Evolutionary conservation across 75 land plant genomes (phyloP).

Genomic region (Selaginella tamariscina): DNA sequence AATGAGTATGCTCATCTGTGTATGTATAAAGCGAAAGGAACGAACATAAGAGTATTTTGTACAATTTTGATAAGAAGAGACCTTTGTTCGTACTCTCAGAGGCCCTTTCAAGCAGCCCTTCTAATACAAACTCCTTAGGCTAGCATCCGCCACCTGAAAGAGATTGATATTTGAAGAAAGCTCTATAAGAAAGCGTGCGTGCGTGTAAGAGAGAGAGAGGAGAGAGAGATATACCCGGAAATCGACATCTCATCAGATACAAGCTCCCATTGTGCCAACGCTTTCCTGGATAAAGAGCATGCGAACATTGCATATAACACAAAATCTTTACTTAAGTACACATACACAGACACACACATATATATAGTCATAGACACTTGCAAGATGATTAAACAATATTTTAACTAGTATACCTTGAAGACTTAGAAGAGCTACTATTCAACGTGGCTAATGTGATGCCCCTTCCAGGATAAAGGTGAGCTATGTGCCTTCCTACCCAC

Average conservation of each 20-base stretch:
- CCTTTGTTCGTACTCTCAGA: background rate
- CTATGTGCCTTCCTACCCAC: background rate
- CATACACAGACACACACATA: too few species aligned
- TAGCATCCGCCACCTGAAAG: background rate
- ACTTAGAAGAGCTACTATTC: background rate
- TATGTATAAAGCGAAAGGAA: too few species aligned
- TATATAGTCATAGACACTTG: too few species aligned
- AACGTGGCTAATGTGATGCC: background rate
- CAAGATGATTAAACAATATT: too few species aligned
- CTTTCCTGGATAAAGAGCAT: background rate
- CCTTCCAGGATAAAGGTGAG: background rate
- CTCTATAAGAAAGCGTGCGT: too few species aligned
- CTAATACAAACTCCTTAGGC: background rate
- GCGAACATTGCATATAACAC: background rate
- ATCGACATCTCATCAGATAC: background rate
- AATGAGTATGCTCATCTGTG: too few species aligned
- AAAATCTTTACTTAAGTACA: background rate
- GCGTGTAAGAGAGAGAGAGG: too few species aligned
- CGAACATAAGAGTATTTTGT: too few species aligned
- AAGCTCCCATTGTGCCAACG: background rate
- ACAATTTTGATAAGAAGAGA: too few species aligned
- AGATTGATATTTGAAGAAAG: background rate
- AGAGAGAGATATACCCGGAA: background rate
- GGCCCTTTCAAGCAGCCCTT: background rate
- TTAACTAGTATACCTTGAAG: too few species aligned